Evolutionary conservation across 2,329 filamentous ascomycete species (phyloP).

Genomic region (Talaromyces albobiverticillius): DNA sequence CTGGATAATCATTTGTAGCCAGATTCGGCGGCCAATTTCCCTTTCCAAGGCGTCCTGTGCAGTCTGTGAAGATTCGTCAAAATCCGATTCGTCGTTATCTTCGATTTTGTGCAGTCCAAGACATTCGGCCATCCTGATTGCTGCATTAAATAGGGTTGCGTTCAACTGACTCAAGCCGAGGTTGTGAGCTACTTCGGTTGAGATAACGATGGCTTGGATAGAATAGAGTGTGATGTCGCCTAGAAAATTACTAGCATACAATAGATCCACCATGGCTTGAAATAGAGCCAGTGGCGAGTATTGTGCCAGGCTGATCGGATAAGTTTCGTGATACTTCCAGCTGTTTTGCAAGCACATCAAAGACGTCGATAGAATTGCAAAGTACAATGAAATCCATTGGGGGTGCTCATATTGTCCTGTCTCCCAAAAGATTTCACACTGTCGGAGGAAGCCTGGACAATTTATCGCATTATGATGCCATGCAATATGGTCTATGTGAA

Average conservation of each 20-base stretch:
- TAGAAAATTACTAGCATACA: not conserved
- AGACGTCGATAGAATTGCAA: not conserved
- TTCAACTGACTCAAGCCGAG: not conserved
- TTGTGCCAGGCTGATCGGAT: not conserved
- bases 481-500: not conserved
- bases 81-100: not conserved
- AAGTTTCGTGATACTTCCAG: not conserved
- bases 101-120: not conserved
- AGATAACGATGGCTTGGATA: not conserved
- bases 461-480: not conserved
- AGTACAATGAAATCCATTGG: not conserved
- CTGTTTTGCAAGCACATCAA: not conserved
- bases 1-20: slow-evolving; percentile 39
- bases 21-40: slow-evolving; percentile 35
- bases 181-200: not conserved
- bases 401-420: not conserved
- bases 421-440: not conserved
- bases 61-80: no score
- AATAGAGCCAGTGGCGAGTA: not conserved
- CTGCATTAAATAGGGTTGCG: not conserved
- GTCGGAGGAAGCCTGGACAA: not conserved
- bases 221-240: not conserved
- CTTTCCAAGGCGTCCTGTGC: not conserved
- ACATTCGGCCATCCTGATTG: not conserved
- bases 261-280: not conserved